Base-by-base conservation (phyloP, 1,139 yeast genomes). In the Geotrichum restrictum region DNA sequence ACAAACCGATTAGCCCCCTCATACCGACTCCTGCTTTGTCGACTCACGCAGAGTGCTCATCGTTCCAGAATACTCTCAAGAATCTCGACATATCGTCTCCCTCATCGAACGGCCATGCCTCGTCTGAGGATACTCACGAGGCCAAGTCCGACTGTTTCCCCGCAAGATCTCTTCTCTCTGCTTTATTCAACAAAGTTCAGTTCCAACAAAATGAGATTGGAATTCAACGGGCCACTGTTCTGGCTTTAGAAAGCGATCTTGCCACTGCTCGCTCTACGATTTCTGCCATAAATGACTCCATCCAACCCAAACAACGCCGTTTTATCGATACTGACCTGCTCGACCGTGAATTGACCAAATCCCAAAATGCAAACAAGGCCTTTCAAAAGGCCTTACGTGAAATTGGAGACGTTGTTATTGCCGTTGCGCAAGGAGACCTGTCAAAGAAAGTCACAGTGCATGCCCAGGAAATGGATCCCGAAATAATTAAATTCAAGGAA, bases 401-500 rank as follows among this genome's bases (percentile, higher is more conserved):
- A 63, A 84, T 87, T 34, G 93, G 93, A 45, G 83, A 86, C 21
- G 93, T 87, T 38, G 88, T 87, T 36, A 82, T 85, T 43, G 84
- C 89, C 7, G 94, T 87, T 21, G 91, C 95, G 27, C 83, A 82
- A 78, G 96, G 96, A 51, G 95, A 87, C 64, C 74, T 87, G 60
- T 79, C 88, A 32, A 86, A 85, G 62, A 85, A 84, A 64, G 93
- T 85, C 13, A 81, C 79, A 54, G 79, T 85, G 47, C 89, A 84
- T 64, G 76, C 81, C 21, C 85, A 80, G 45, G 91, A 85, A 66
- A 77, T 80, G 60, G 91, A 84, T 64, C 88, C 89, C 0, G 76
- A 73, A 54, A 85, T 87, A 59, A 74, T 83, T 59, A 83, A 82
- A 63, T 91, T 86, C 61, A 87, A 87, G 67, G 82, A 81, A 55